Evolutionary conservation across 306 rosid genomes (phyloP), one percentile per base, ranked within the genome.

Genomic region (Quercus alba): DNA sequence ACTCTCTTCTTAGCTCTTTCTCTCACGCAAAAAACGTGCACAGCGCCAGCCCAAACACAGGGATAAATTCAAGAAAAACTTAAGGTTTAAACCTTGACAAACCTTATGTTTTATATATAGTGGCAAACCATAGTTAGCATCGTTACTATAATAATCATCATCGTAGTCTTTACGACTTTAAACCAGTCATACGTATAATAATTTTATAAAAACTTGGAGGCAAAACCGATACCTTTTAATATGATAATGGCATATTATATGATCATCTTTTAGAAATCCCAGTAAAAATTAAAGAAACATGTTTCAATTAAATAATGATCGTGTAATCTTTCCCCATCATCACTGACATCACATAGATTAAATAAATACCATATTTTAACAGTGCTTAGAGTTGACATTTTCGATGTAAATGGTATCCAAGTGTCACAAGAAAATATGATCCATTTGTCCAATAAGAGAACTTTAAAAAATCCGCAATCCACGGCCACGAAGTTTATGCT

Each of bases 371-470:
- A 21, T 35, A 30, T 70, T 38, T 75, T 59, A 63, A 56, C 58
- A 80, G 84, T 77, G 87, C 79, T 75, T 8, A 52, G 84, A 71
- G 87, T 81, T 85, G 92, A 86, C 89, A 74, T 77, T 80, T 81
- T 64, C 35, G 38, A 83, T 64, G 55, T 1, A 23, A 85, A 73
- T 89, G 86, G 77, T 18, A 59, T 79, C 86, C 82, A 80, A 21
- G 77, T 81, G 84, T 77, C 68, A 49, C 4, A 46, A 35, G 1
- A 1, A 17, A 20, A 66, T 63, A 41, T 5, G 9, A 4, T 55
- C 88, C 69, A 75, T 69, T 58, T 61, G 55, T 80, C 44, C 49
- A 54, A 1, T 52, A 61, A 31, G 56, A 11, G 15, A 49, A 38
- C 46, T 49, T 10, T 49, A 49, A 49, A 49, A 49, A 49, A 49